Conservation (phyloP, 345 rosid genomes). For the Eucalyptus curtisii region DNA sequence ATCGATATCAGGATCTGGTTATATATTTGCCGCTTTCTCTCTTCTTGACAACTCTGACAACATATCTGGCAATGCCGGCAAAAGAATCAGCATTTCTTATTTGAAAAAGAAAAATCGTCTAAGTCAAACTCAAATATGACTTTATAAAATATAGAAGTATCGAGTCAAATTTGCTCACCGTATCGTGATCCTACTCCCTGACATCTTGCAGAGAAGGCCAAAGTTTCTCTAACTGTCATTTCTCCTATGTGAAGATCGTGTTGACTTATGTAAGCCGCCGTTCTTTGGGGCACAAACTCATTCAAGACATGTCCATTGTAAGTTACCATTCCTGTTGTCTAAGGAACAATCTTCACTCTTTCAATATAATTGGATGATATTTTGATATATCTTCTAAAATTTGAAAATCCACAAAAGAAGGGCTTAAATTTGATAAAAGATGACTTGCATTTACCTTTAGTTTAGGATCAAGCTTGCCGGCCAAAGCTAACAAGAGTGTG, state of each 20-base stretch:
- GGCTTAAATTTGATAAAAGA: neutral
- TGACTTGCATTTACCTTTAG: neutral
- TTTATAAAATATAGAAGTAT: neutral
- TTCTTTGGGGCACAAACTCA: slow-evolving; percentile 36
- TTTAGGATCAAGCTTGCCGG: slow-evolving; percentile 8
- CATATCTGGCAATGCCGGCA: slow-evolving; percentile 7
- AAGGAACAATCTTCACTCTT: neutral
- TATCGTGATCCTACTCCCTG: slow-evolving; percentile 64
- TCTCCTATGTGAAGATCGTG: slow-evolving; percentile 70
- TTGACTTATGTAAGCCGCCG: slow-evolving; percentile 62
- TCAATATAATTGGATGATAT: neutral
- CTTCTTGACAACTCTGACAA: slow-evolving; percentile 30
- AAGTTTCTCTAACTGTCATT: slow-evolving; percentile 81
- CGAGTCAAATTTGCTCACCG: slow-evolving; percentile 14
- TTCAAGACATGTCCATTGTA: slow-evolving; percentile 35
- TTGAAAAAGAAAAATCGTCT: neutral
- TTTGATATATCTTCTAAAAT: neutral
- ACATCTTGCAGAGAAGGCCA: slow-evolving; percentile 81
- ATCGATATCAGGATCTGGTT: slow-evolving; percentile 26
- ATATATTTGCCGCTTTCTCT: slow-evolving; percentile 28
- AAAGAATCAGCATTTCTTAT: neutral
- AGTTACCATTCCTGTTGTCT: slow-evolving; percentile 30
- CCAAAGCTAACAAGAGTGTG: slow-evolving; percentile 44
- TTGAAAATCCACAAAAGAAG: neutral
- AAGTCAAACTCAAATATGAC: neutral